Percentiles rank a stretch among this genome's conserved stretches.
These are phyloP conservation scores for Myriosclerotinia curreyana DNA, from an alignment of 2,329 filamentous ascomycete genomes.

Conservation along the genomic window DNA sequence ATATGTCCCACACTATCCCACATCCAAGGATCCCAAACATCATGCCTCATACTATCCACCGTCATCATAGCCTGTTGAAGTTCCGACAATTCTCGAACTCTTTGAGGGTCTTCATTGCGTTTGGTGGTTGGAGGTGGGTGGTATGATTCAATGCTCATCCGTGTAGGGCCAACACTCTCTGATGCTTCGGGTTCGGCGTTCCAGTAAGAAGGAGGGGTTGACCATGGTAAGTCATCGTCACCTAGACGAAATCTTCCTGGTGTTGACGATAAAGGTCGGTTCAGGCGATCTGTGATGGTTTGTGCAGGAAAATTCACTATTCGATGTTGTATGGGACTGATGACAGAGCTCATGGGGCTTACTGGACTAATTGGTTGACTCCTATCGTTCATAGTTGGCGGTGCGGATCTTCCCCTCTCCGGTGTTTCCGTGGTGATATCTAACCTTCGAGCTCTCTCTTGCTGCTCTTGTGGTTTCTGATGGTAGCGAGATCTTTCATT, in stretches of 20 bases:
- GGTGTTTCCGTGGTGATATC: slow-evolving; percentile 18
- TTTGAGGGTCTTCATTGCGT: slow-evolving; percentile 35
- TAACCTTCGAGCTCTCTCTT: slow-evolving; percentile 23
- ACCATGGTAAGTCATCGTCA: slow-evolving; percentile 38
- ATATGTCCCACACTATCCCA: slow-evolving; percentile 33
- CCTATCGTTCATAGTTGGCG: slow-evolving; percentile 32
- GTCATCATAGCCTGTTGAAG: slow-evolving; percentile 40
- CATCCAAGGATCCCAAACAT: slow-evolving; percentile 35
- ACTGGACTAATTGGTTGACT: slow-evolving; percentile 24
- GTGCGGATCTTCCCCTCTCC: slow-evolving; percentile 35
- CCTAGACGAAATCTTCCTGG: slow-evolving; percentile 38
- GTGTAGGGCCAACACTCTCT: neutral
- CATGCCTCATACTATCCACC: slow-evolving; percentile 35
- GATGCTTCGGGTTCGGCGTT: slow-evolving; percentile 22
- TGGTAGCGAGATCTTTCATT: slow-evolving; percentile 7
- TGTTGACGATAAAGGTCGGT: slow-evolving; percentile 33
- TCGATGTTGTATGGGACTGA: slow-evolving; percentile 24
- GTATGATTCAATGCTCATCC: neutral
- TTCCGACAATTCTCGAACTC: slow-evolving; percentile 34
- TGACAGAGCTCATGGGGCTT: slow-evolving; percentile 28
- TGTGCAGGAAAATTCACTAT: slow-evolving; percentile 19
- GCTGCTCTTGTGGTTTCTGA: slow-evolving; percentile 11
- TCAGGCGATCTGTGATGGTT: slow-evolving; percentile 4
- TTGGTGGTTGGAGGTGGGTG: slow-evolving; percentile 17
- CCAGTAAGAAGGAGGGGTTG: slow-evolving; percentile 35